These are phyloP conservation scores for Salvia miltiorrhiza DNA, from an alignment of 257 asterid genomes.

Conservation along the genomic window DNA sequence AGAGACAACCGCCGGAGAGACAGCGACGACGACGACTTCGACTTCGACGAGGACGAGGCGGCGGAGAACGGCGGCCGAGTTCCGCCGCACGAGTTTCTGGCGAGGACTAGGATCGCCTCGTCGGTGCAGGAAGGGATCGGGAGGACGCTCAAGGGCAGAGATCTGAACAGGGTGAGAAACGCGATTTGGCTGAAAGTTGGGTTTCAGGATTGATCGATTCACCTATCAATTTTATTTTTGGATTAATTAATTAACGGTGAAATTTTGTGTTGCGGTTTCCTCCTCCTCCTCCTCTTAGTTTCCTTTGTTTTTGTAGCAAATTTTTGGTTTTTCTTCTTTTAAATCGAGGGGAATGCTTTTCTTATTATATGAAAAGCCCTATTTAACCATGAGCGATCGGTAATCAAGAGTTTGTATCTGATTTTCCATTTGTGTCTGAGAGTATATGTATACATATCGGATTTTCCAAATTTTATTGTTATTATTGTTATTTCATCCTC, in stretches of 20 bases:
- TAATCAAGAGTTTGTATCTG: neutral
- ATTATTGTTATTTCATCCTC: no score
- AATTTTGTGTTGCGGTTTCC: neutral
- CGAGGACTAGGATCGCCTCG: constrained; percentile 56
- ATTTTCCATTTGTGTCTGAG: neutral
- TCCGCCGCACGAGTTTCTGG: constrained; percentile 77
- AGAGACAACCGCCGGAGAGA: constrained; percentile 46
- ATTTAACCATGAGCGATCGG: constrained; percentile 3
- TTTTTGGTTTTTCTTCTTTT: neutral
- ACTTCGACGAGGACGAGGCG: constrained; percentile 29
- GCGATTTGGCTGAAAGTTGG: constrained; percentile 91
- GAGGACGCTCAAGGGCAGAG: constrained; percentile 83
- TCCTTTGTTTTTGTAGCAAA: neutral
- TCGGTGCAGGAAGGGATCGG: constrained; percentile 90
- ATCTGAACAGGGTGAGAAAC: constrained; percentile 80
- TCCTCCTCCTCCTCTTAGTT: neutral
- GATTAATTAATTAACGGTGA: constrained; percentile 1
- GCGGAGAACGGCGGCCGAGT: constrained; percentile 41
- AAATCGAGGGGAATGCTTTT: neutral
- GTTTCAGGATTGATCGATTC: constrained; percentile 55
- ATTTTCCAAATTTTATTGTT: no score
- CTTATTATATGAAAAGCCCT: constrained; percentile 18
- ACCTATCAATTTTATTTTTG: neutral
- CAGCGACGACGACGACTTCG: constrained; percentile 37
- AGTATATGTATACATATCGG: no score